These are phyloP conservation scores for Termitomyces sp. DNA, from an alignment of 768 basidiomycete genomes.

Conservation along the genomic window DNA sequence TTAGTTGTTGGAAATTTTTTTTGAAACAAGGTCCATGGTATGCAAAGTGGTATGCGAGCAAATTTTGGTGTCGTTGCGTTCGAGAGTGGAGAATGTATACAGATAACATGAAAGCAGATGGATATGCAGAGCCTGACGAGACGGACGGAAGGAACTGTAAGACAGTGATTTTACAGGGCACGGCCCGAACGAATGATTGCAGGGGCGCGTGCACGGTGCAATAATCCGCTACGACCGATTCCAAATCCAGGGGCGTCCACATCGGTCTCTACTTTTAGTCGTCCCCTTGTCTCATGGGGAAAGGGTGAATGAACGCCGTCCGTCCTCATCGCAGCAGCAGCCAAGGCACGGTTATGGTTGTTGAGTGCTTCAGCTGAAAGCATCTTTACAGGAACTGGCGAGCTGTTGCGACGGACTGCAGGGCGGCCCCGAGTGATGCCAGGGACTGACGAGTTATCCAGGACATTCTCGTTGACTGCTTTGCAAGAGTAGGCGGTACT, in stretches of 20 bases:
- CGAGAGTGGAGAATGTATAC: neutral
- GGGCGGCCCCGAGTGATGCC: constrained; percentile 42
- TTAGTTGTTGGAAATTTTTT: neutral
- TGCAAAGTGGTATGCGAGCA: constrained; percentile 2
- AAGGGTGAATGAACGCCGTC: constrained; percentile 17
- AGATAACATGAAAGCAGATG: constrained; percentile 4
- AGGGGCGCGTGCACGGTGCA: constrained; percentile 32
- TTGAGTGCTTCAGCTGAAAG: constrained; percentile 25
- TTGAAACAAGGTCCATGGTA: neutral
- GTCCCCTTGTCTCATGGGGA: constrained; percentile 40
- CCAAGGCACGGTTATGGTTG: constrained; percentile 20
- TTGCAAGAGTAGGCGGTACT: constrained; percentile 12
- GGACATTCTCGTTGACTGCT: constrained; percentile 34
- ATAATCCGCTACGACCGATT: constrained; percentile 57
- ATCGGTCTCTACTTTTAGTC: constrained; percentile 44
- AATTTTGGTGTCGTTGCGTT: constrained; percentile 1
- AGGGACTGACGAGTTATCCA: constrained; percentile 41
- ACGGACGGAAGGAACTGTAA: neutral
- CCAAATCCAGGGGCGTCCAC: constrained; percentile 58
- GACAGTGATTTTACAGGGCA: constrained; percentile 7
- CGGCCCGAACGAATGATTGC: constrained; percentile 9
- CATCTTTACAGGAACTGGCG: constrained; percentile 47
- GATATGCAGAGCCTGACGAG: constrained; percentile 1
- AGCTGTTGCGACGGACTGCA: constrained; percentile 48
- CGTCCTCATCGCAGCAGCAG: constrained; percentile 16